phyloP scores from a whole-genome alignment of 305 asterid species.

The Stenogyne calaminthoides region DNA sequence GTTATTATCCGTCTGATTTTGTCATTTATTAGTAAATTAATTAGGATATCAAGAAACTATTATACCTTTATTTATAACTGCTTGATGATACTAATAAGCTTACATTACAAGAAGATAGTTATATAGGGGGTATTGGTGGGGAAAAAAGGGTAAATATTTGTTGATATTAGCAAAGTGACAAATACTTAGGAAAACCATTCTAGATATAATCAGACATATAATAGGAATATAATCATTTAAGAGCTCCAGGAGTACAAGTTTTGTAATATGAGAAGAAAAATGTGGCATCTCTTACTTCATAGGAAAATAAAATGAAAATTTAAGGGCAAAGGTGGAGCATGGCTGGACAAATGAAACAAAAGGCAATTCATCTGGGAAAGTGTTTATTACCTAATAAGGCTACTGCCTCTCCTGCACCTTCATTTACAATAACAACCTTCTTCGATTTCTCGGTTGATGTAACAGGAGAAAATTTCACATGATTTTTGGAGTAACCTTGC shows the following conservation, averaged over 20 bases:
- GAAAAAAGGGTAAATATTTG: too few species aligned
- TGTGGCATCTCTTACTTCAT: neutral
- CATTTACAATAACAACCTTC: slow-evolving; percentile 68
- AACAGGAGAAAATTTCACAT: slow-evolving; percentile 21
- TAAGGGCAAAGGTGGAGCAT: neutral
- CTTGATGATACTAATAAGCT: too few species aligned
- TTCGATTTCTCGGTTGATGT: slow-evolving; percentile 29
- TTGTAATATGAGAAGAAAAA: slow-evolving; percentile 7
- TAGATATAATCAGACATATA: too few species aligned
- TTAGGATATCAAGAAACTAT: too few species aligned
- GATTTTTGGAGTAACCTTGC: slow-evolving; percentile 36
- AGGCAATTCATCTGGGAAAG: neutral
- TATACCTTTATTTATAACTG: too few species aligned
- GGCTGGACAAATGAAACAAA: slow-evolving; percentile 2
- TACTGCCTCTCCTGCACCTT: slow-evolving; percentile 86
- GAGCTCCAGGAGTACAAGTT: neutral
- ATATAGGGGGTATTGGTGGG: too few species aligned
- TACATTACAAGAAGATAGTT: too few species aligned
- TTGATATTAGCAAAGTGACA: too few species aligned
- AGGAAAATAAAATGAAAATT: neutral
- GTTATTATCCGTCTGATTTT: too few species aligned
- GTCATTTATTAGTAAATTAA: too few species aligned
- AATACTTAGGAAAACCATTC: too few species aligned
- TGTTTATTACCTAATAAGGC: slow-evolving; percentile 64
- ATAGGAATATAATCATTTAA: neutral